Conservation (phyloP, 352 stramenopile genomes). For the Phytophthora ohioensis region DNA sequence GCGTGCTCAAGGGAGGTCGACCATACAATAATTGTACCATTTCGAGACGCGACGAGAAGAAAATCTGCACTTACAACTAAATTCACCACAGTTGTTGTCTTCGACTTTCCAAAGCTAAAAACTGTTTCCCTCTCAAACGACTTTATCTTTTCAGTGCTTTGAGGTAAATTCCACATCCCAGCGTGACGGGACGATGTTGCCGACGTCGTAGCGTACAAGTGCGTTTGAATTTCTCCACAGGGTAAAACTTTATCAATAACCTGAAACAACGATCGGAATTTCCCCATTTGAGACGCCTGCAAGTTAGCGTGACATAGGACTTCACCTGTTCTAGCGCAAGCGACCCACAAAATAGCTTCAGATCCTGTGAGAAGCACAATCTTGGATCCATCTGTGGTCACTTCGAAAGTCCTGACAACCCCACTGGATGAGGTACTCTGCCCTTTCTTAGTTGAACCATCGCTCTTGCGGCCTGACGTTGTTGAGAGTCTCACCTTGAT, state of each 20-base stretch:
- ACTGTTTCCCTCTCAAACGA: background rate
- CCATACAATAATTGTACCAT: conserved; percentile 30
- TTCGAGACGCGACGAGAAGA: conserved; percentile 22
- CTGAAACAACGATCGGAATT: conserved; percentile 23
- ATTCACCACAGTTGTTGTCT: conserved; percentile 1
- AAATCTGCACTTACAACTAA: conserved; percentile 12
- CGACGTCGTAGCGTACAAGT: conserved; percentile 22
- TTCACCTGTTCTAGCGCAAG: conserved; percentile 20
- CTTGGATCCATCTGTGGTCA: conserved; percentile 20
- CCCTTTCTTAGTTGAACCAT: background rate
- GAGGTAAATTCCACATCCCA: conserved; percentile 26
- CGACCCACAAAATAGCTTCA: conserved; percentile 21
- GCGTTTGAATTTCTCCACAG: conserved; percentile 7
- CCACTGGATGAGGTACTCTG: conserved; percentile 11
- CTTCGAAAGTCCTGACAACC: conserved; percentile 19
- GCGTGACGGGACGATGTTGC: conserved; percentile 23
- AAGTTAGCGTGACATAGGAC: conserved; percentile 20
- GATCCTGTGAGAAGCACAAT: conserved; percentile 23
- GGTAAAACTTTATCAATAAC: background rate
- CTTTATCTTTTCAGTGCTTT: background rate
- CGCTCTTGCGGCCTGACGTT: background rate
- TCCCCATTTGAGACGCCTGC: conserved; percentile 1
- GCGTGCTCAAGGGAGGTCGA: conserved; percentile 1
- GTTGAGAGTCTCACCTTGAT: conserved; percentile 1
- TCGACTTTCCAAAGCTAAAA: conserved; percentile 26